Evolutionary conservation across 2,329 filamentous ascomycete species (phyloP).

Genomic region (Colletotrichum plurivorum): DNA sequence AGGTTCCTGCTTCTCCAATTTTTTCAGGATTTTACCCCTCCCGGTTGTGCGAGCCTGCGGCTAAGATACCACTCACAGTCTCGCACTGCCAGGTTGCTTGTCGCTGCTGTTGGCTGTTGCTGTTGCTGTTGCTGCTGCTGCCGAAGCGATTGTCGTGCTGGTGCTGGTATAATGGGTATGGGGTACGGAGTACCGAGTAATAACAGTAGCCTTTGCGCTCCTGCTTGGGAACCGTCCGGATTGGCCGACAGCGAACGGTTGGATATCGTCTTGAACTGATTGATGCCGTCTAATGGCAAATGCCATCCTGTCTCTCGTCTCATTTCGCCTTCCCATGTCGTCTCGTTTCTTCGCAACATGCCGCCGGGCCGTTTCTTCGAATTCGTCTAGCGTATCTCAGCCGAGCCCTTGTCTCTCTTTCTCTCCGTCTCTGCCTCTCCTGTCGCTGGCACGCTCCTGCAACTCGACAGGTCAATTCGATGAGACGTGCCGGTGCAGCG

Average conservation of each 20-base stretch:
- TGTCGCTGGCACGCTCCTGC: constrained; percentile 1
- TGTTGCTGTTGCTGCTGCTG: constrained; percentile 2
- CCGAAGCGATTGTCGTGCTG: no score
- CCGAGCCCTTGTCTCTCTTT: constrained; percentile 17
- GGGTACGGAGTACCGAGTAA: no score
- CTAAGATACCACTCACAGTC: constrained; percentile 18
- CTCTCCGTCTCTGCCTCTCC: neutral
- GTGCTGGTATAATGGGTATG: no score
- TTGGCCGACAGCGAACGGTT: no score
- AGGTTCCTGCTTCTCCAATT: constrained; percentile 35
- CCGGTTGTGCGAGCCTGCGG: constrained; percentile 26
- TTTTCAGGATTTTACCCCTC: constrained; percentile 40
- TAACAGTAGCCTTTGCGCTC: no score
- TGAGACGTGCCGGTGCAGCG: neutral
- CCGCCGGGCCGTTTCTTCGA: constrained; percentile 22
- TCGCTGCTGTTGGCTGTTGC: constrained; percentile 1
- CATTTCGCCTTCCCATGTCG: neutral
- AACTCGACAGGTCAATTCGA: constrained; percentile 30
- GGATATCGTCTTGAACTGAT: no score
- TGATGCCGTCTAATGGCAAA: constrained; percentile 1
- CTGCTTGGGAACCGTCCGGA: no score
- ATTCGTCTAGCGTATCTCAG: constrained; percentile 19
- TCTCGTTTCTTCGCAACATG: constrained; percentile 14
- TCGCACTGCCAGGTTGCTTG: neutral
- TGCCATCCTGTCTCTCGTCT: constrained; percentile 27